Evolutionary conservation across 2,329 filamentous ascomycete species (phyloP).

Genomic region (Truncatella angustata): DNA sequence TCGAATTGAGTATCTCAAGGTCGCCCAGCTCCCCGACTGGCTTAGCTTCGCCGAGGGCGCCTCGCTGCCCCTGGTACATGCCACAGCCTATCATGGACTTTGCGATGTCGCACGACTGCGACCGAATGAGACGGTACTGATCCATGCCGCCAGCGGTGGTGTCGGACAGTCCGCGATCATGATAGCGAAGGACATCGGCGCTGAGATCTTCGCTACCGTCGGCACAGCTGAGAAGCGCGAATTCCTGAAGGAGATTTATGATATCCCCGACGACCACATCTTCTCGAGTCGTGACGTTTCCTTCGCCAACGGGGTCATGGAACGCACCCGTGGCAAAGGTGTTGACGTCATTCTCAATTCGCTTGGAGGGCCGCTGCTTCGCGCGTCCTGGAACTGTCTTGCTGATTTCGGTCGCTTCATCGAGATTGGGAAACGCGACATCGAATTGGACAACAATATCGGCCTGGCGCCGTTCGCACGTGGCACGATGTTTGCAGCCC

Average conservation of each 20-base stretch:
- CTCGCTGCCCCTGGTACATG: background rate
- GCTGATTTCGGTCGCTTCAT: conserved; percentile 27
- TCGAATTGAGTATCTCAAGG: too few species aligned
- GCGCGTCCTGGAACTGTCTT: conserved; percentile 26
- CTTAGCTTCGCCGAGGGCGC: too few species aligned
- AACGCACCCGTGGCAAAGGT: conserved; percentile 16
- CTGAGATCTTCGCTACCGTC: conserved; percentile 25
- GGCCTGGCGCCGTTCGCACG: conserved; percentile 30
- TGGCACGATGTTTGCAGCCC: background rate
- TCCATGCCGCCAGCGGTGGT: background rate
- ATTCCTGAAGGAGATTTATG: conserved; percentile 19
- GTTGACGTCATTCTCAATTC: conserved; percentile 24
- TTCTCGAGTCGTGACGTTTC: conserved; percentile 20
- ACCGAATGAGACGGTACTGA: background rate
- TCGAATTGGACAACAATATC: conserved; percentile 26
- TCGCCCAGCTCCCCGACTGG: too few species aligned
- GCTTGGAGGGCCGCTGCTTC: conserved; percentile 18
- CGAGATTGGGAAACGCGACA: conserved; percentile 27
- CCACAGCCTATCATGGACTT: background rate
- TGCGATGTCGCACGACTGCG: background rate
- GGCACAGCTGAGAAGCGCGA: conserved; percentile 21
- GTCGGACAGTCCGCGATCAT: background rate
- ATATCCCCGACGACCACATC: conserved; percentile 23
- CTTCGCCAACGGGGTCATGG: conserved; percentile 19
- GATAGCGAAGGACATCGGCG: background rate